phyloP scores from a whole-genome alignment of 1,284 basidiomycete species.

The Melampsora abietis-canadensis region DNA sequence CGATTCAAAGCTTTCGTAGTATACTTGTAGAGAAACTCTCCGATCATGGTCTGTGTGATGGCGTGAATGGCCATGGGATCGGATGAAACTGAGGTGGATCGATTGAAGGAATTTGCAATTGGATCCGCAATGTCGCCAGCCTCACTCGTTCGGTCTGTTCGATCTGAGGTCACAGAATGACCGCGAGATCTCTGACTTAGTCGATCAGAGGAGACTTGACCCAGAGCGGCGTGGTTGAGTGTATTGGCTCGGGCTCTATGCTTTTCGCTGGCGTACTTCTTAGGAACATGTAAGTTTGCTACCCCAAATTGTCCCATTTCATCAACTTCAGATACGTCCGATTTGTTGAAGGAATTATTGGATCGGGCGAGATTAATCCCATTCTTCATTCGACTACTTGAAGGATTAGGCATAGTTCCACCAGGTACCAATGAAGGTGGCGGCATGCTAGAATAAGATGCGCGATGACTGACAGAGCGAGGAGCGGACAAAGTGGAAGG shows the following conservation, averaged over 20 bases:
- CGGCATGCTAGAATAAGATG: conserved; percentile 42
- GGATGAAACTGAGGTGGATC: conserved; percentile 42
- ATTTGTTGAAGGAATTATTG: conserved; percentile 12
- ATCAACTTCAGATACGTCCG: conserved; percentile 14
- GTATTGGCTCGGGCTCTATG: conserved; percentile 9
- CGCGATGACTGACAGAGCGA: conserved; percentile 3
- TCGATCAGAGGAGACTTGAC: conserved; percentile 11
- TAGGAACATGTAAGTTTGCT: conserved; percentile 11
- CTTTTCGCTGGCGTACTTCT: conserved; percentile 9
- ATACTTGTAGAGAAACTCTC: conserved; percentile 97
- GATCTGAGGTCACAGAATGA: conserved; percentile 26
- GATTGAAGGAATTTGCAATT: background rate
- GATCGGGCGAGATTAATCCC: background rate
- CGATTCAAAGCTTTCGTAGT: conserved; percentile 86
- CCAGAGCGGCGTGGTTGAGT: background rate
- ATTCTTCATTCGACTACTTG: conserved; percentile 1
- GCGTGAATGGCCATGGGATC: conserved; percentile 65
- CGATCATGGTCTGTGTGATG: conserved; percentile 99
- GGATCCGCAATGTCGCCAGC: conserved; percentile 62
- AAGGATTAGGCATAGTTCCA: conserved; percentile 3
- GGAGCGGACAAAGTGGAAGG: conserved; percentile 17
- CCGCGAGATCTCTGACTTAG: conserved; percentile 28
- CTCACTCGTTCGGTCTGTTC: conserved; percentile 47
- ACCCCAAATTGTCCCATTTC: conserved; percentile 30
- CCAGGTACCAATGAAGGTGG: conserved; percentile 24